Conservation (phyloP, 768 basidiomycete genomes). For the Artomyces pyxidatus region DNA sequence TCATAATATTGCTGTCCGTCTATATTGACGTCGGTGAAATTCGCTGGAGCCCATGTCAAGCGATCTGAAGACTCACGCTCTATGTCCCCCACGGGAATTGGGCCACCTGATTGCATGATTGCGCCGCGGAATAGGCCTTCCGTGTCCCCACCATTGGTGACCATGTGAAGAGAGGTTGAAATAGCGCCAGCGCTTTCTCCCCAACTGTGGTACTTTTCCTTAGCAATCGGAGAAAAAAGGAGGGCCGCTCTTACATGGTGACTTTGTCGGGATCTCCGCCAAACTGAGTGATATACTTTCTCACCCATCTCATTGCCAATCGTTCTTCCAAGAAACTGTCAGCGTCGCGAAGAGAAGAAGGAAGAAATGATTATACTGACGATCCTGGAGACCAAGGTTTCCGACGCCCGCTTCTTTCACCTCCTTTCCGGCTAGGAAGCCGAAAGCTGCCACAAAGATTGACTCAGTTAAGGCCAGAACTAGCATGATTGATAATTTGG, state of each 20-base stretch:
- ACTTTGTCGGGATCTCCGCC: slow-evolving; percentile 39
- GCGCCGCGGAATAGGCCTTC: slow-evolving; percentile 41
- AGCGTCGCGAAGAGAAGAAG: background rate
- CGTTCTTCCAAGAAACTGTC: slow-evolving; percentile 19
- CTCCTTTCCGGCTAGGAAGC: slow-evolving; percentile 34
- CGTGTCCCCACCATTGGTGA: slow-evolving; percentile 36
- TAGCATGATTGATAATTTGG: background rate
- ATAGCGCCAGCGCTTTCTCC: slow-evolving; percentile 55
- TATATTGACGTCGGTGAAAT: background rate
- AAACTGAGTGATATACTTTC: slow-evolving; percentile 32
- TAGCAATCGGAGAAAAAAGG: slow-evolving; percentile 25
- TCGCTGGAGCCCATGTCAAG: too few relatives aligned
- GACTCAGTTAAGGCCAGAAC: too few relatives aligned
- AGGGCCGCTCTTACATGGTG: slow-evolving; percentile 27
- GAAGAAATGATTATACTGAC: slow-evolving; percentile 18
- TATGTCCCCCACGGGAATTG: slow-evolving; percentile 36
- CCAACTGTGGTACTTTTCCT: slow-evolving; percentile 34
- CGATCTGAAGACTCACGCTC: slow-evolving; percentile 6
- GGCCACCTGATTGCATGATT: slow-evolving; percentile 44
- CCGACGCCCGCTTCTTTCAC: slow-evolving; percentile 30
- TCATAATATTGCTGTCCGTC: slow-evolving; percentile 40
- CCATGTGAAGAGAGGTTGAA: slow-evolving; percentile 42
- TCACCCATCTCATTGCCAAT: slow-evolving; percentile 36
- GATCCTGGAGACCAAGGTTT: slow-evolving; percentile 47
- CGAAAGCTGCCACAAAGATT: slow-evolving; percentile 24